Evolutionary conservation across 1,284 basidiomycete species (phyloP).

Genomic region (Coriolopsis trogii): DNA sequence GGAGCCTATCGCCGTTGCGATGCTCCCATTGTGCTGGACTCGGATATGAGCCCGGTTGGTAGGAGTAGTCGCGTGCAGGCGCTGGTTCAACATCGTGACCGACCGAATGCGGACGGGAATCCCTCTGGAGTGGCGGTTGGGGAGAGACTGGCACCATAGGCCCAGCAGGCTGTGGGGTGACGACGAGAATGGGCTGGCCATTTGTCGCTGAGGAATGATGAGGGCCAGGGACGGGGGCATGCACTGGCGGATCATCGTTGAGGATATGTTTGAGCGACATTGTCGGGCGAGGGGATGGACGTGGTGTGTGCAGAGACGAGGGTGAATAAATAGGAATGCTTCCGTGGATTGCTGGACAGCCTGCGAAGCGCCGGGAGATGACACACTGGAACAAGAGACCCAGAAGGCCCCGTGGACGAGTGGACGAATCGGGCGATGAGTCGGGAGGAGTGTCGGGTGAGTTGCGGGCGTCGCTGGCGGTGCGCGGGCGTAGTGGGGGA

Average conservation of each 20-base stretch:
- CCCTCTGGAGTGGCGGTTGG: conserved; percentile 26
- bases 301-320: conserved; percentile 23
- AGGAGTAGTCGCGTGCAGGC: conserved; percentile 33
- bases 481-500: conserved; percentile 10
- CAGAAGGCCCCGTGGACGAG: conserved; percentile 15
- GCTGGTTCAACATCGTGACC: conserved; percentile 34
- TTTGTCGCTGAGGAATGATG: conserved; percentile 20
- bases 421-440: conserved; percentile 17
- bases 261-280: conserved; percentile 80
- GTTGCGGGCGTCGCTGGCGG: conserved; percentile 6
- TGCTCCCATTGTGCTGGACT: conserved; percentile 44
- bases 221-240: conserved; percentile 24
- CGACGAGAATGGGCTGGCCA: conserved; percentile 25
- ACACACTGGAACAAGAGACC: conserved; percentile 23
- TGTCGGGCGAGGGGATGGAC: conserved; percentile 21
- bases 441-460: conserved; percentile 3
- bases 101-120: conserved; percentile 30
- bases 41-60: conserved; percentile 39
- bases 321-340: conserved; percentile 26
- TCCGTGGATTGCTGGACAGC: conserved; percentile 27
- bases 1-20: conserved; percentile 41
- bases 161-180: conserved; percentile 21
- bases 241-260: conserved; percentile 59
- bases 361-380: conserved; percentile 24
- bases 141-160: conserved; percentile 27